Conservation (phyloP, 192 early-diverging fungal species). For the Lobosporangium transversale region DNA sequence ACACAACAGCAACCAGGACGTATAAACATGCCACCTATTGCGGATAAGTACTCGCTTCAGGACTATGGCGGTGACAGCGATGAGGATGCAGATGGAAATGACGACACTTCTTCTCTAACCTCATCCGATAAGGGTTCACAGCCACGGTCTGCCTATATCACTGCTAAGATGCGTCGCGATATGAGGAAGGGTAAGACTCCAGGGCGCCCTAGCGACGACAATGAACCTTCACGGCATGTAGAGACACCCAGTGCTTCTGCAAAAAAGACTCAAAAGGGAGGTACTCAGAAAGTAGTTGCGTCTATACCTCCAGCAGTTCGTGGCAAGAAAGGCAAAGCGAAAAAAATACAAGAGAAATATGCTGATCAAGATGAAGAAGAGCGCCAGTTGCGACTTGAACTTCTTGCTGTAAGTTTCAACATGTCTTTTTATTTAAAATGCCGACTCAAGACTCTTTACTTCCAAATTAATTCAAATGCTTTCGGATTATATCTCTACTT, state of each 20-base stretch:
- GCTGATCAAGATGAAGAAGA: conserved; percentile 97
- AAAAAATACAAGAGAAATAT: conserved; percentile 95
- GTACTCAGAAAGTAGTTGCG: conserved; percentile 6
- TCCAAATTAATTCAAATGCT: no score
- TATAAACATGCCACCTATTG: background rate
- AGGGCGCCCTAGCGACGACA: conserved; percentile 15
- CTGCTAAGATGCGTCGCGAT: conserved; percentile 88
- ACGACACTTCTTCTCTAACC: conserved; percentile 45
- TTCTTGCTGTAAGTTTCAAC: conserved; percentile 75
- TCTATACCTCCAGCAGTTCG: conserved; percentile 64
- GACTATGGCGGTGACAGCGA: conserved; percentile 63
- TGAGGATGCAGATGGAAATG: conserved; percentile 52
- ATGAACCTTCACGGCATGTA: conserved; percentile 19
- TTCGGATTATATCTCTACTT: no score
- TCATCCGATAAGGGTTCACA: conserved; percentile 20
- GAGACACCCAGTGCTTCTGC: conserved; percentile 21
- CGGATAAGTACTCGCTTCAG: conserved; percentile 63
- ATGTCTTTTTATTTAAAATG: no score
- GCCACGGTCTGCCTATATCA: conserved; percentile 58
- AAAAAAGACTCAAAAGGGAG: conserved; percentile 33
- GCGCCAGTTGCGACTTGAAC: conserved; percentile 78
- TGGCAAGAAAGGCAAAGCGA: conserved; percentile 88
- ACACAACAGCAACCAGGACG: conserved; percentile 4
- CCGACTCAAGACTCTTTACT: no score
- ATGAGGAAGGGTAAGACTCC: conserved; percentile 70